Evolutionary conservation across 805 yeast genomes (phyloP).

Genomic region (Teunomyces gatunensis): DNA sequence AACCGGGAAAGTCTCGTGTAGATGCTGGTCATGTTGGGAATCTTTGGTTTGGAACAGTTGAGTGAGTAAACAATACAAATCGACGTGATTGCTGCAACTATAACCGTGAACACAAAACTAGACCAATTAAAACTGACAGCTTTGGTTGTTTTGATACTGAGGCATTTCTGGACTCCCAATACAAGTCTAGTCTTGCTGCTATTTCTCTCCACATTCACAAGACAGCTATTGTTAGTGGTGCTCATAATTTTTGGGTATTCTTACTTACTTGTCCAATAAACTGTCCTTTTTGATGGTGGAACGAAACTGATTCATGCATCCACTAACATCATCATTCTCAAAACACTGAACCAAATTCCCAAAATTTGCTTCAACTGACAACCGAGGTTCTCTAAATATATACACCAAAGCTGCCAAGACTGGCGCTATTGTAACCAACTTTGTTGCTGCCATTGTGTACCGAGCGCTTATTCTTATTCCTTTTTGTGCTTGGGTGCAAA

Average conservation of each 20-base stretch:
- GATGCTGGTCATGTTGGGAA: neutral
- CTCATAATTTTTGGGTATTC: neutral
- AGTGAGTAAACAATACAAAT: neutral
- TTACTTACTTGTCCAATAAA: neutral
- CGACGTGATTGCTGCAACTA: neutral
- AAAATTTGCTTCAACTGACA: neutral
- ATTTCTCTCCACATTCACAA: neutral
- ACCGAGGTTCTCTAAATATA: neutral
- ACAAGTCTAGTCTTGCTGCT: neutral
- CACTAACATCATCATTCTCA: neutral
- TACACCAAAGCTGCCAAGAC: neutral
- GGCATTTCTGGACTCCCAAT: neutral
- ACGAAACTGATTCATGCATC: neutral
- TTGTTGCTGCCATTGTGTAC: neutral
- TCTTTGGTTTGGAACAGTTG: neutral
- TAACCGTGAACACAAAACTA: neutral
- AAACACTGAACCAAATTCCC: neutral
- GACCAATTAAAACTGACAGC: neutral
- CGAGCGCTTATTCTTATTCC: neutral
- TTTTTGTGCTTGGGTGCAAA: conserved; percentile 1
- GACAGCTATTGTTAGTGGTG: neutral
- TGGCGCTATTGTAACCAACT: neutral
- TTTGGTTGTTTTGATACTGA: neutral
- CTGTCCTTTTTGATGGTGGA: neutral
- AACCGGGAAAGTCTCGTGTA: neutral